phyloP scores from a whole-genome alignment of 169 alveolate genomes.

The Ichthyophthirius multifiliis region DNA sequence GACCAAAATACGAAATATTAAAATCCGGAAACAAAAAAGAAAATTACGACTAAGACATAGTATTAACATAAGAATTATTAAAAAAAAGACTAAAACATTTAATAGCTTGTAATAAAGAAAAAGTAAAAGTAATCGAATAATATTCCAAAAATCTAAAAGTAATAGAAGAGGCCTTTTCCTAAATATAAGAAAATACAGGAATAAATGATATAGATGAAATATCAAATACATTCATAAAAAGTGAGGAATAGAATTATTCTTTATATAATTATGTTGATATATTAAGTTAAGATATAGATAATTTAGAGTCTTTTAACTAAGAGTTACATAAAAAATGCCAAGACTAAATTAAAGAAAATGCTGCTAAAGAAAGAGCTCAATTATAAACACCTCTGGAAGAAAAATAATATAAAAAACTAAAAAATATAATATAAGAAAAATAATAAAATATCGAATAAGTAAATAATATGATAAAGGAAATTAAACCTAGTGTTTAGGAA shows the following conservation, averaged over 20 bases:
- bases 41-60: slow-evolving; percentile 14
- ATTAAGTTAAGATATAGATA: slow-evolving; percentile 67
- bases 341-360: slow-evolving; percentile 12
- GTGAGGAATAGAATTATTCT: slow-evolving; percentile 72
- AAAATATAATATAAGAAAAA: neutral
- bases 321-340: slow-evolving; percentile 28
- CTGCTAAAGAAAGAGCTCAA: neutral
- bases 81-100: slow-evolving; percentile 58
- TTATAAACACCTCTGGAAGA: slow-evolving; percentile 34
- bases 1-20: slow-evolving; percentile 13
- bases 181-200: slow-evolving; percentile 72
- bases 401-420: slow-evolving; percentile 15
- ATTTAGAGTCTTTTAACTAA: slow-evolving; percentile 47
- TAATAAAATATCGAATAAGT: slow-evolving; percentile 17
- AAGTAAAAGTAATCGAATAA: slow-evolving; percentile 56
- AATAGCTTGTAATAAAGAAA: slow-evolving; percentile 61
- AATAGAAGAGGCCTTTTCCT: slow-evolving; percentile 73
- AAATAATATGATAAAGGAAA: slow-evolving; percentile 16
- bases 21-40: slow-evolving; percentile 10
- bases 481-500: slow-evolving; percentile 14
- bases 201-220: slow-evolving; percentile 70
- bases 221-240: slow-evolving; percentile 75
- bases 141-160: slow-evolving; percentile 63
- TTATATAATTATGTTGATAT: slow-evolving; percentile 68
- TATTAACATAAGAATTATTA: slow-evolving; percentile 46